These are phyloP conservation scores for Penicillium psychrofluorescens DNA, from an alignment of 495 filamentous ascomycete genomes.

Conservation along the genomic window DNA sequence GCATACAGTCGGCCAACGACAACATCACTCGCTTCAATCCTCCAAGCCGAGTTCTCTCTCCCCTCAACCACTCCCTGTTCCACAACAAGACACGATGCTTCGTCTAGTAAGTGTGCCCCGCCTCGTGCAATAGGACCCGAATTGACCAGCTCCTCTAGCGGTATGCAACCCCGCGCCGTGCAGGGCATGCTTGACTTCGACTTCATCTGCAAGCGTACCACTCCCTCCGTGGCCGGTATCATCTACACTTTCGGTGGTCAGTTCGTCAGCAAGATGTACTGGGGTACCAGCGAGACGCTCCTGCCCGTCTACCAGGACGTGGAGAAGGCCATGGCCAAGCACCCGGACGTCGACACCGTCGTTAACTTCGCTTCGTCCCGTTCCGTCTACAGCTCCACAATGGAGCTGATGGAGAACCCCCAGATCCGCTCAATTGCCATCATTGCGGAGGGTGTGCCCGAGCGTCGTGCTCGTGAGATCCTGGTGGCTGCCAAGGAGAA, in stretches of 20 bases:
- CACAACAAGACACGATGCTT: conserved; percentile 99
- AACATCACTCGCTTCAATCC: conserved; percentile 96
- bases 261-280: conserved; percentile 99
- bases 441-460: conserved; percentile 97
- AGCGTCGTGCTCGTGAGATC: conserved; percentile 97
- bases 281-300: conserved; percentile 98
- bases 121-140: not conserved
- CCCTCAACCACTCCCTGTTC: conserved; percentile 84
- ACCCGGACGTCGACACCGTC: conserved; percentile 91
- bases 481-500: conserved; percentile 92
- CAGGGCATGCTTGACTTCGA: conserved; percentile 99
- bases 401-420: conserved; percentile 96
- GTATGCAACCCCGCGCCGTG: conserved; percentile 93
- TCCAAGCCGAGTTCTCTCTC: conserved; percentile 86
- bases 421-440: conserved; percentile 98
- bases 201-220: conserved; percentile 98
- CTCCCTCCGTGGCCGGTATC: conserved; percentile 95
- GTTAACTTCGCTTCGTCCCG: conserved; percentile 99
- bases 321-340: conserved; percentile 91
- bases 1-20: conserved; percentile 72
- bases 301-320: conserved; percentile 97
- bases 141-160: conserved; percentile 39
- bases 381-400: conserved; percentile 93
- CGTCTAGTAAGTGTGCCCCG: conserved; percentile 65
- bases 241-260: conserved; percentile 99